Evolutionary conservation across 225 moss, liverwort and hornwort species (phyloP), one percentile per base, ranked within the genome.

Genomic region (Takakia lepidozioides): DNA sequence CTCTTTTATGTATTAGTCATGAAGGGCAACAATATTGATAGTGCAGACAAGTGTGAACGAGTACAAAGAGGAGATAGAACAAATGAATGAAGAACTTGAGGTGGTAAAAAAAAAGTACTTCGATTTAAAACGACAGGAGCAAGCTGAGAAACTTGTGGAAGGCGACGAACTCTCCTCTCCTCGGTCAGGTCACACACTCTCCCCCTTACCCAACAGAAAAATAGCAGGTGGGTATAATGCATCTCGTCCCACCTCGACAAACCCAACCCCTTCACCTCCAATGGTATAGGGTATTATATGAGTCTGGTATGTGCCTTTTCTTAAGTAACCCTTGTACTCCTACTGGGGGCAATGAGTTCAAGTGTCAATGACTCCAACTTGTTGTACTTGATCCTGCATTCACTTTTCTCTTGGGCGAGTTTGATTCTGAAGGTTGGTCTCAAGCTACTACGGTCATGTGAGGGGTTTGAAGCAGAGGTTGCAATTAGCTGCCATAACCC

Each of bases 61-160:
- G 14, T 72, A 64, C 46, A 83, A 87, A 38, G 60, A 61, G 5
- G 76, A 87, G 43, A 80, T 87, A 20, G 46, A 64, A 38, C 30
- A 44, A 0, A 56, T 71, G 15, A 59, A 35, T 10, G 67, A 76
- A 26, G 87, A 83, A 52, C 63, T 67, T 10, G 44, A 73, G 9
- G 45, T 28, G 30, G 58, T 74, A 5, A 87, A 83, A 22, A 51
- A 62, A 6, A 77, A 76, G 10, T 87, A 83, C 51, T 87, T 87
- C 27, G 63, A 60, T 27, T 42, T 69, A 3, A 86, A 52, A 48
- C 70, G 67, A 29, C 25, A 40, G 26, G 51, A 47, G 25, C 36
- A 49, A 38, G 48, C 24, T 29, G 32, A n/a, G 15, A 14, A 19
- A 20, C 50, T 23, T 16, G 17, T 20, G 53, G 38, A 53, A 39